Percentiles rank a stretch among this genome's conserved stretches.
Evolutionary conservation across 2,329 filamentous ascomycete genomes (phyloP).

Genomic region (Fusarium armeniacum): DNA sequence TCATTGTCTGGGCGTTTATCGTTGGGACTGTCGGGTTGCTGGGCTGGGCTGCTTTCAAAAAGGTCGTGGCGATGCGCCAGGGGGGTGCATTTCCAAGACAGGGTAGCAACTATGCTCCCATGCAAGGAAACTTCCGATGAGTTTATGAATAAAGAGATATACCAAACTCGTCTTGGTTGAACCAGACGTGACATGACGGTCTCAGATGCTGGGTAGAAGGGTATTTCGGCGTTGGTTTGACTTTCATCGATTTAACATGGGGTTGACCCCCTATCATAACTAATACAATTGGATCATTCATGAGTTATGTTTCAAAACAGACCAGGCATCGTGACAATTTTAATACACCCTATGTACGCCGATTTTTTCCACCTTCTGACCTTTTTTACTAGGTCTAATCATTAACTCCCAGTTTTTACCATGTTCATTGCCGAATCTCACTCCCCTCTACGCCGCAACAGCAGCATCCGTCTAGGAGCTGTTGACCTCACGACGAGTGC

Average conservation of each 20-base stretch:
- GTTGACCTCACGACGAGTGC: conserved; percentile 74
- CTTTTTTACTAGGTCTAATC: conserved; percentile 40
- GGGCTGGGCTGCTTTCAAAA: conserved; percentile 70
- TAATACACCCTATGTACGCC: conserved; percentile 50
- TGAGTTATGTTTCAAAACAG: conserved; percentile 27
- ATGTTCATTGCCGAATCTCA: conserved; percentile 10
- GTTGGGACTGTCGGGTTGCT: conserved; percentile 70
- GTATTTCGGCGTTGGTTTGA: conserved; percentile 29
- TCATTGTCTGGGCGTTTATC: conserved; percentile 76
- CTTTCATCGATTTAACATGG: conserved; percentile 19
- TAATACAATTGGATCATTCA: conserved; percentile 12
- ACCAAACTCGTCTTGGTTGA: conserved; percentile 1
- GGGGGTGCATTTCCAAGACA: conserved; percentile 51
- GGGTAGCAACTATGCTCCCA: conserved; percentile 51
- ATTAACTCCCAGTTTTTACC: conserved; percentile 44
- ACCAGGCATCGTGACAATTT: conserved; percentile 46
- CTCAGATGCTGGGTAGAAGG: conserved; percentile 10
- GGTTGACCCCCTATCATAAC: conserved; percentile 16
- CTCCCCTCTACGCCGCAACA: conserved; percentile 33
- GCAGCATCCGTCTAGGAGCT: conserved; percentile 50
- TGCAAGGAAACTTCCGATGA: conserved; percentile 47
- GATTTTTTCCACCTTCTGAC: conserved; percentile 42
- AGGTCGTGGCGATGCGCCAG: conserved; percentile 60
- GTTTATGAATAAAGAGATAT: background rate
- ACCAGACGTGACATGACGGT: background rate